Percentiles rank a stretch among this genome's conserved stretches.
Evolutionary conservation across 2,329 filamentous ascomycete species (phyloP).

Genomic region (Fusarium proliferatum): DNA sequence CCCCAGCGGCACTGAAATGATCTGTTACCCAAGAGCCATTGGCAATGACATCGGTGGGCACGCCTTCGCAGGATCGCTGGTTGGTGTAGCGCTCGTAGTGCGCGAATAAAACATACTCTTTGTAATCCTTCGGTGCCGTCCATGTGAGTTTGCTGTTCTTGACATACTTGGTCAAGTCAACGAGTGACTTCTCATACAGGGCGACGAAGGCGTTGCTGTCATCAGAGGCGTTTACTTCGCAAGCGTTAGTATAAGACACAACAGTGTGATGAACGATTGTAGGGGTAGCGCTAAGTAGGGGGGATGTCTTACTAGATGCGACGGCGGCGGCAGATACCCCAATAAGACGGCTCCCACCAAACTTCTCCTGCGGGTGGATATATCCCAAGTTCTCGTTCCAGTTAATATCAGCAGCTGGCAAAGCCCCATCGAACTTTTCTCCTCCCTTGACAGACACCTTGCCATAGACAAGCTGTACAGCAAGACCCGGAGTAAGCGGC

Average conservation of each 20-base stretch:
- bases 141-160: not conserved
- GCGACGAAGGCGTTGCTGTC: rapidly evolving
- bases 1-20: not conserved
- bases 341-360: not conserved
- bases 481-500: not conserved
- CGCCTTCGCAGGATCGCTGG: not conserved
- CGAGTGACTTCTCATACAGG: not conserved
- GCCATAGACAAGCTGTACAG: not conserved
- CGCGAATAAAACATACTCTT: not conserved
- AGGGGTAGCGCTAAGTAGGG: too few species aligned
- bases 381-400: not conserved
- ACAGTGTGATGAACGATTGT: too few species aligned
- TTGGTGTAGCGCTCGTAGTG: not conserved
- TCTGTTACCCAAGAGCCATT: not conserved
- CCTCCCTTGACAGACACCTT: not conserved
- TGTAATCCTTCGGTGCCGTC: rapidly evolving
- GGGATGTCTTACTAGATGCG: not conserved
- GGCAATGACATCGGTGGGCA: not conserved
- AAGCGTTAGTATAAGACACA: not conserved
- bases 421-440: not conserved
- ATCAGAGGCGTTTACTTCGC: rapidly evolving
- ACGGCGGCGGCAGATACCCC: not conserved
- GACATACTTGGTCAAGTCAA: not conserved
- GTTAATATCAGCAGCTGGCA: not conserved
- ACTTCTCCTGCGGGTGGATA: not conserved